Evolutionary conservation across 23 red algal species (phyloP).

Genomic region (Gracilariopsis chorda): DNA sequence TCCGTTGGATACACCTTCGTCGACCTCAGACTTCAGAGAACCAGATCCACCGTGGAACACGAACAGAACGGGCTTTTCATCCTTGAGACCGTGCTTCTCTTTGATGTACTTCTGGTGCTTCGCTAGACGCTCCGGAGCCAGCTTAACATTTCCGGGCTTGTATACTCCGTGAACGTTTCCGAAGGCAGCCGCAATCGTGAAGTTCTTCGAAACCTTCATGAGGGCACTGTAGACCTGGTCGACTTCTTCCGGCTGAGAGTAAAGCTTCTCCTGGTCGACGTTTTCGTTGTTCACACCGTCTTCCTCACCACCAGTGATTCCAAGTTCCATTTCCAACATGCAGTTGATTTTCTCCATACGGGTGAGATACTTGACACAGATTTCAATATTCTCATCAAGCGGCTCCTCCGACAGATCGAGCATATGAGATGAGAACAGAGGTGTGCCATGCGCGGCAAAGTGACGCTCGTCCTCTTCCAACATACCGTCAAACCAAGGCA

Average conservation of each 20-base stretch:
- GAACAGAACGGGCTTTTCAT: constrained; percentile 65
- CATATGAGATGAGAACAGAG: constrained; percentile 77
- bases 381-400: constrained; percentile 76
- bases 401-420: constrained; percentile 76
- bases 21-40: constrained; percentile 50
- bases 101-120: constrained; percentile 76
- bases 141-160: constrained; percentile 81
- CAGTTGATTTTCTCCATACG: constrained; percentile 79
- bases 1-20: constrained; percentile 54
- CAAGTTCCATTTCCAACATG: constrained; percentile 78
- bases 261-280: constrained; percentile 69
- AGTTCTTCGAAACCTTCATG: constrained; percentile 67
- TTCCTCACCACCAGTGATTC: constrained; percentile 78
- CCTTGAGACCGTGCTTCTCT: constrained; percentile 44
- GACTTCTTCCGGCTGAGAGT: constrained; percentile 78
- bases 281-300: constrained; percentile 75
- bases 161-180: constrained; percentile 80
- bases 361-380: constrained; percentile 59
- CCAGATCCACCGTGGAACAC: constrained; percentile 79
- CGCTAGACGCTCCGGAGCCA: constrained; percentile 37
- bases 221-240: constrained; percentile 63
- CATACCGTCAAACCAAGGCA: constrained; percentile 84
- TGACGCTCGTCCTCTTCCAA: constrained; percentile 72
- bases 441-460: constrained; percentile 64
- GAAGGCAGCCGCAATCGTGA: constrained; percentile 71